Base-by-base conservation (phyloP, 768 basidiomycete genomes). In the Panellus pusillus region DNA sequence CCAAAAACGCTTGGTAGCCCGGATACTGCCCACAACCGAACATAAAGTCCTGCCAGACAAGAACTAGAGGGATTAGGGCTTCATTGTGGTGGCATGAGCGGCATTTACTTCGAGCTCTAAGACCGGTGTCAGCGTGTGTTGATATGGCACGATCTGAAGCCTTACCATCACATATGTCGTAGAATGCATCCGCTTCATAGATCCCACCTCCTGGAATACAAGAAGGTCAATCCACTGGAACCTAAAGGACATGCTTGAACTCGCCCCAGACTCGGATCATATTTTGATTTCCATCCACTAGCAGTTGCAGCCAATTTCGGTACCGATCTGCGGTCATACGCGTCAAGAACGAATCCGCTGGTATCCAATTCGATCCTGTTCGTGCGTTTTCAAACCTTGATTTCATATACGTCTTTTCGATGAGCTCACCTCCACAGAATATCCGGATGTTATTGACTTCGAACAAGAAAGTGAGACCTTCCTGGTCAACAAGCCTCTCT, bases 41-140 rank as follows among this genome's bases (percentile, higher is more conserved):
- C 87, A 91, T 87, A 70, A 97, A 95, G 71, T 98, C 96, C 72
- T 97, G 95, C 95, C 95, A 97, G 27, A 97, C 93, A 31, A 97
- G 77, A 44, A 98, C 83, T 83, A 49, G 19, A 31, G 37, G 39
- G 4, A 7, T 46, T 1, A 51, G 27, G 24, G 24, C 24, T 6
- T 28, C 6, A 11, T 37, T 24, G 20, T 13, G 11, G 1, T 19
- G 31, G 13, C 19, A 55, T 40, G n/a, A 61, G n/a, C 50, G 47
- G 37, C 24, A 45, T 49, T 66, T 65, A 84, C 83, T 79, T 64
- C 83, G 62, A 91, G 78, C 69, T 87, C 84, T 89, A 54, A 47
- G 36, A 17, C 12, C 28, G 44, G 17, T 12, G 35, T 46, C 31
- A 47, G 27, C 54, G 47, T 42, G 20, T 29, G 18, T 18, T 17